Percentiles rank a stretch among this genome's conserved stretches.
phyloP scores from a whole-genome alignment of 768 basidiomycete species.

The Zangia roseola region DNA sequence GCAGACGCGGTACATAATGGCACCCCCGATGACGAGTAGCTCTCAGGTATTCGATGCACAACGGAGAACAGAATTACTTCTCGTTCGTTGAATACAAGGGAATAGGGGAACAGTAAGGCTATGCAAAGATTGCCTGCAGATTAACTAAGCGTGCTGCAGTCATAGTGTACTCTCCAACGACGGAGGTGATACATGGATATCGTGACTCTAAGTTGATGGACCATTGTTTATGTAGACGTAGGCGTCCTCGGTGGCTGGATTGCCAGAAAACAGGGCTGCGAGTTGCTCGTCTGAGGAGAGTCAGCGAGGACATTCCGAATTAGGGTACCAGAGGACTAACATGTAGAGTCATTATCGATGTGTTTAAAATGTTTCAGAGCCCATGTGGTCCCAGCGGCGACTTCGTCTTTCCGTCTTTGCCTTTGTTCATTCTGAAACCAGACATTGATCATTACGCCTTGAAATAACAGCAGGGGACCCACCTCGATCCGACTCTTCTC shows the following conservation, averaged over 20 bases:
- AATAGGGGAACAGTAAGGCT: conserved; percentile 9
- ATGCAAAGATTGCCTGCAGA: conserved; percentile 17
- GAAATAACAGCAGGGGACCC: neutral
- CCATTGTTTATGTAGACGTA: conserved; percentile 68
- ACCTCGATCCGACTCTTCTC: conserved; percentile 95
- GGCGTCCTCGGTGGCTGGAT: conserved; percentile 70
- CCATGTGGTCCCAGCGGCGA: conserved; percentile 71
- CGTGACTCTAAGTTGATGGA: conserved; percentile 24
- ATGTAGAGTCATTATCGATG: conserved; percentile 68
- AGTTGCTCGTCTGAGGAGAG: conserved; percentile 54
- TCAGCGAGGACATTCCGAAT: neutral
- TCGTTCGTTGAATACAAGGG: conserved; percentile 11
- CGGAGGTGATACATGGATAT: conserved; percentile 1
- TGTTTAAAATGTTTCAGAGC: conserved; percentile 73
- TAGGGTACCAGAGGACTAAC: conserved; percentile 41
- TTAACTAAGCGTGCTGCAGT: conserved; percentile 3
- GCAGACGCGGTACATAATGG: conserved; percentile 11
- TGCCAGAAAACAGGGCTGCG: conserved; percentile 57
- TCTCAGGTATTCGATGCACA: neutral
- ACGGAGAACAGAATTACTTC: conserved; percentile 11
- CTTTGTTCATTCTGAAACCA: conserved; percentile 81
- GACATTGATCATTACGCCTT: neutral
- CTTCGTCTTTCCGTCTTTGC: conserved; percentile 82
- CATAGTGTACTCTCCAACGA: conserved; percentile 2
- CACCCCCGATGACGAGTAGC: conserved; percentile 8